A percentile compares a stretch with the other conserved stretches of the same genome.
These are phyloP conservation scores for Gastrolobium villosum DNA, from an alignment of 306 rosid species.

Conservation along the genomic window DNA sequence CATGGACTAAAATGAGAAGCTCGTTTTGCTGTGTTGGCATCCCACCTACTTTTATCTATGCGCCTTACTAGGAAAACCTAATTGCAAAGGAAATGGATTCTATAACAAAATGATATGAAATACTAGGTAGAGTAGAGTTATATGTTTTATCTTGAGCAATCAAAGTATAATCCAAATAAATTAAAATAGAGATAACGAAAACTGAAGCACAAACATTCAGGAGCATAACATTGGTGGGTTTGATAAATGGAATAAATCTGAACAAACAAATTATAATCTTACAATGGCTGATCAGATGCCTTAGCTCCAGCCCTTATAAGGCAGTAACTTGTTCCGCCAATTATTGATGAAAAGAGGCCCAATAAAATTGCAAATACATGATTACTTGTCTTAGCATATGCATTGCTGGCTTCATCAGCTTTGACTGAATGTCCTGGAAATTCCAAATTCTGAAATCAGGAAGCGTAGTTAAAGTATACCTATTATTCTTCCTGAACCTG, in stretches of 20 bases:
- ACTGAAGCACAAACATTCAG: not conserved
- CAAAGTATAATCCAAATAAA: conserved; percentile 2
- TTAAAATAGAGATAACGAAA: conserved; percentile 18
- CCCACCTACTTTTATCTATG: conserved; percentile 14
- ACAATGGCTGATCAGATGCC: conserved; percentile 86
- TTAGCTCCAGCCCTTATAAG: conserved; percentile 82
- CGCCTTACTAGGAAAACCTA: not conserved
- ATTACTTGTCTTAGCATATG: conserved; percentile 50
- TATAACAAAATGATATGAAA: conserved; percentile 17
- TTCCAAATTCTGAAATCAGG: conserved; percentile 49
- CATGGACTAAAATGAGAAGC: not conserved
- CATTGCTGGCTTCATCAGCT: conserved; percentile 57
- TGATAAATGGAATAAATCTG: conserved; percentile 16
- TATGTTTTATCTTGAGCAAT: not conserved
- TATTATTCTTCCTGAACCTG: conserved; percentile 26
- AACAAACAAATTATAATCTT: conserved; percentile 52
- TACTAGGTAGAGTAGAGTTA: conserved; percentile 20
- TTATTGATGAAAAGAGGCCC: conserved; percentile 70
- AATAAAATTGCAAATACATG: conserved; percentile 59
- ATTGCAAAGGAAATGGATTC: conserved; percentile 4
- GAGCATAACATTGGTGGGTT: conserved; percentile 14
- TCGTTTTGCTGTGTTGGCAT: not conserved
- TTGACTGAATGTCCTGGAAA: conserved; percentile 65
- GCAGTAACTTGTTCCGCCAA: conserved; percentile 82
- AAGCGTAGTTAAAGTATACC: conserved; percentile 36